Evolutionary conservation across 2,329 filamentous ascomycete species (phyloP).

Genomic region (Zalaria sp.): DNA sequence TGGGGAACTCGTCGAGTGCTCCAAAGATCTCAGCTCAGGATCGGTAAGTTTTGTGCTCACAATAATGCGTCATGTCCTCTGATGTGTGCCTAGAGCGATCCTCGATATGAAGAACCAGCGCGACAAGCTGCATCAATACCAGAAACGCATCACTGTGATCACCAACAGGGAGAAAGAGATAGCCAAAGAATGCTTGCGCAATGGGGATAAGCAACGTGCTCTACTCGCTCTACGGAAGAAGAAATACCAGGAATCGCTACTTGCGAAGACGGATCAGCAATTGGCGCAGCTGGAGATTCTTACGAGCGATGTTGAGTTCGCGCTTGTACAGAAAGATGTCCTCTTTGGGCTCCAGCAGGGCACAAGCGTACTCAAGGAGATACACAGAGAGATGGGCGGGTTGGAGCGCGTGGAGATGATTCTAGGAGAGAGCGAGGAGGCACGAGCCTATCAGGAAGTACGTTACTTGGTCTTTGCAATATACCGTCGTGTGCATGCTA

Average conservation of each 20-base stretch:
- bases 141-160: constrained; percentile 73
- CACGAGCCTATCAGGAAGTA: constrained; percentile 80
- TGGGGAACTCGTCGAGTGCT: constrained; percentile 47
- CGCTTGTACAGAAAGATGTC: constrained; percentile 91
- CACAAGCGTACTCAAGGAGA: constrained; percentile 75
- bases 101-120: constrained; percentile 96
- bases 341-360: constrained; percentile 86
- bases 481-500: constrained; percentile 1
- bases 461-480: constrained; percentile 11
- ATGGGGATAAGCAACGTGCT: constrained; percentile 67
- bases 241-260: constrained; percentile 88
- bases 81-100: constrained; percentile 54
- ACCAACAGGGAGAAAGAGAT: constrained; percentile 80
- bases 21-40: constrained; percentile 67
- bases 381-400: constrained; percentile 91
- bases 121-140: constrained; percentile 93
- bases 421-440: constrained; percentile 84
- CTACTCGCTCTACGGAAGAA: constrained; percentile 82
- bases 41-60: constrained; percentile 43
- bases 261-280: constrained; percentile 81
- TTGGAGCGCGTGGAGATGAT: constrained; percentile 89
- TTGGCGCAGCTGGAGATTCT: constrained; percentile 87
- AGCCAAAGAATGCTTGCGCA: constrained; percentile 66
- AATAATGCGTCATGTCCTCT: constrained; percentile 5
- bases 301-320: constrained; percentile 84